Evolutionary conservation across 768 basidiomycete species (phyloP).

Genomic region (Lactarius pseudohatsudake): DNA sequence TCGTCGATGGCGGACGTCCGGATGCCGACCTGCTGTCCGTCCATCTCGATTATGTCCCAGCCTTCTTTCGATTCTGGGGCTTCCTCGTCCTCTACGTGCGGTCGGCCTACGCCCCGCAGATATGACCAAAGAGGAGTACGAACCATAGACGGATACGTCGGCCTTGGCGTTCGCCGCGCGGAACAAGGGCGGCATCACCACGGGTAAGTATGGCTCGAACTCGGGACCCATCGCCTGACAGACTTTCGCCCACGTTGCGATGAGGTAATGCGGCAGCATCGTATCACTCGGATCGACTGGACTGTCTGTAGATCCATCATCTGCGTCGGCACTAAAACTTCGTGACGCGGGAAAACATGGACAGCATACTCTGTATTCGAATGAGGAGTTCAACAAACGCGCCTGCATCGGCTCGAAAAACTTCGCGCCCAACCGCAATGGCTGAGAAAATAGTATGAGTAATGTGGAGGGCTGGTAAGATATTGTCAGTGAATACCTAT

Average conservation of each 20-base stretch:
- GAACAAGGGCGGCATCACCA: conserved; percentile 80
- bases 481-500: conserved; percentile 55
- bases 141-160: conserved; percentile 72
- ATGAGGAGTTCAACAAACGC: conserved; percentile 72
- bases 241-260: conserved; percentile 86
- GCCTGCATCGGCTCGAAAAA: conserved; percentile 73
- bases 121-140: conserved; percentile 27
- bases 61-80: conserved; percentile 61
- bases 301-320: conserved; percentile 45
- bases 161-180: conserved; percentile 77
- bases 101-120: conserved; percentile 11
- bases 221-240: conserved; percentile 82
- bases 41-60: conserved; percentile 76
- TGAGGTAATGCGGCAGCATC: conserved; percentile 70
- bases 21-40: conserved; percentile 75
- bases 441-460: conserved; percentile 43
- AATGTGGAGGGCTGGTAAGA: not conserved
- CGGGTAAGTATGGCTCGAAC: conserved; percentile 82
- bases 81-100: conserved; percentile 51
- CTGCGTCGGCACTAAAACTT: not conserved
- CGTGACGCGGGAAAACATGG: not conserved
- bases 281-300: conserved; percentile 71
- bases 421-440: conserved; percentile 80
- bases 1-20: conserved; percentile 81
- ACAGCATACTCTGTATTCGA: conserved; percentile 66